Conservation (phyloP, 2,329 filamentous ascomycete genomes). For the Epichloe gansuensis region DNA sequence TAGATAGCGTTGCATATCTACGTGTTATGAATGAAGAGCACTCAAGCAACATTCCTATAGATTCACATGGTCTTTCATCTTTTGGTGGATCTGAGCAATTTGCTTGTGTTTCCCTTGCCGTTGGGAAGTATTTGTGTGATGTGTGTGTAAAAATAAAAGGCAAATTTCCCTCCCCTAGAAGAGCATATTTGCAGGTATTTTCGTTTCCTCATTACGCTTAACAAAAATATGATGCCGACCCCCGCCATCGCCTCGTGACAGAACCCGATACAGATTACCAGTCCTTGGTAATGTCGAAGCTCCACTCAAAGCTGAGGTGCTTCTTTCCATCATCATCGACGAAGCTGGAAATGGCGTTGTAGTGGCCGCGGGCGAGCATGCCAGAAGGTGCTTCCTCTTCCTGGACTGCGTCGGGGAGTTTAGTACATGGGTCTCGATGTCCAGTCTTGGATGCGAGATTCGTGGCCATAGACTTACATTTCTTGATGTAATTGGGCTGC, state of each 20-base stretch:
- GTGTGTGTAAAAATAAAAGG: neutral
- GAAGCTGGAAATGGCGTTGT: constrained; percentile 81
- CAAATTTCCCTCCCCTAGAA: neutral
- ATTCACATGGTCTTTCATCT: neutral
- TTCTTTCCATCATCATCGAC: constrained; percentile 88
- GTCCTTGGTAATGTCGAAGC: constrained; percentile 92
- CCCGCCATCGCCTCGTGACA: neutral
- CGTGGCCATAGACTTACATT: constrained; percentile 50
- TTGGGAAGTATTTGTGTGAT: neutral
- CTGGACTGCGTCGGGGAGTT: constrained; percentile 47
- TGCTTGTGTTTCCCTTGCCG: neutral
- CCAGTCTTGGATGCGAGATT: neutral
- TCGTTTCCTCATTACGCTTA: constrained; percentile 12
- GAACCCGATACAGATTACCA: constrained; percentile 44
- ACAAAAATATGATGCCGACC: constrained; percentile 5
- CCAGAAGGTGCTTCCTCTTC: constrained; percentile 85
- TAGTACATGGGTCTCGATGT: neutral
- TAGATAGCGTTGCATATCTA: neutral
- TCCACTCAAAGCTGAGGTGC: constrained; percentile 90
- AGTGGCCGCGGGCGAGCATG: constrained; percentile 81
- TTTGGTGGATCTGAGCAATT: neutral
- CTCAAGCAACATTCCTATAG: neutral
- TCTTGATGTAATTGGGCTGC: constrained; percentile 76
- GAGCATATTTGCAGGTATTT: constrained; percentile 7
- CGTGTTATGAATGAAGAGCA: neutral